These are phyloP conservation scores for Naganishia kalamii DNA, from an alignment of 768 basidiomycete species.

Conservation along the genomic window DNA sequence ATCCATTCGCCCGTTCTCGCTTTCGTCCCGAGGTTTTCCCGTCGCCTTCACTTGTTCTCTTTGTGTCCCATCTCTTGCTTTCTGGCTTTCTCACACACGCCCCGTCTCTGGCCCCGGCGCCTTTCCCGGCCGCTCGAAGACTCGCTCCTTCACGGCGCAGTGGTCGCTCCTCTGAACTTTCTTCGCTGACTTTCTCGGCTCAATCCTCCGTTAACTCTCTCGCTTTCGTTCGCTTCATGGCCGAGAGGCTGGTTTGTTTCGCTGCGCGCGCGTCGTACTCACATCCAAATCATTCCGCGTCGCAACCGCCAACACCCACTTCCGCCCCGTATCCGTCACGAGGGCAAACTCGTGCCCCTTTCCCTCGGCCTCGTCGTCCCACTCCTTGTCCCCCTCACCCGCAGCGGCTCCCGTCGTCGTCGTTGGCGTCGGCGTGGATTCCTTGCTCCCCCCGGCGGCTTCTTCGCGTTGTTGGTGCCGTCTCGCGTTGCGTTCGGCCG, in stretches of 20 bases:
- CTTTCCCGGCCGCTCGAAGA: too few relatives aligned
- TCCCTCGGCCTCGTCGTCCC: conserved; percentile 12
- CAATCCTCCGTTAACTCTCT: too few relatives aligned
- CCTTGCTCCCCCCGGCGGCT: conserved; percentile 1
- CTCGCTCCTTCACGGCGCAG: too few relatives aligned
- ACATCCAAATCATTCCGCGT: conserved; percentile 44
- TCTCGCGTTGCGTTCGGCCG: background rate
- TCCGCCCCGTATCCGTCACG: conserved; percentile 66
- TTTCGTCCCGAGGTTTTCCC: too few relatives aligned
- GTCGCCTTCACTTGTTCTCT: too few relatives aligned
- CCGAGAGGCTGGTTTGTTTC: background rate
- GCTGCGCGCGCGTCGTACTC: conserved; percentile 9
- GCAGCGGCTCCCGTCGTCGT: conserved; percentile 23
- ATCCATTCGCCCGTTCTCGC: too few relatives aligned
- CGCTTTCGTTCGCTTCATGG: background rate
- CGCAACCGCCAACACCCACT: conserved; percentile 46
- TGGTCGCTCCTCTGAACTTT: too few relatives aligned
- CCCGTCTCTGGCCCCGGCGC: too few relatives aligned
- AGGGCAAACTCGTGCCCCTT: conserved; percentile 11
- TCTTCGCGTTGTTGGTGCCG: background rate
- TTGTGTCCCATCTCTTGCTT: too few relatives aligned
- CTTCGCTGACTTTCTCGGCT: too few relatives aligned
- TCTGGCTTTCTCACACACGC: too few relatives aligned
- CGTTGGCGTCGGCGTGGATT: conserved; percentile 5
- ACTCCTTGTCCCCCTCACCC: background rate